These are phyloP conservation scores for Perkinsus marinus DNA, from an alignment of 169 alveolate species.

Conservation along the genomic window DNA sequence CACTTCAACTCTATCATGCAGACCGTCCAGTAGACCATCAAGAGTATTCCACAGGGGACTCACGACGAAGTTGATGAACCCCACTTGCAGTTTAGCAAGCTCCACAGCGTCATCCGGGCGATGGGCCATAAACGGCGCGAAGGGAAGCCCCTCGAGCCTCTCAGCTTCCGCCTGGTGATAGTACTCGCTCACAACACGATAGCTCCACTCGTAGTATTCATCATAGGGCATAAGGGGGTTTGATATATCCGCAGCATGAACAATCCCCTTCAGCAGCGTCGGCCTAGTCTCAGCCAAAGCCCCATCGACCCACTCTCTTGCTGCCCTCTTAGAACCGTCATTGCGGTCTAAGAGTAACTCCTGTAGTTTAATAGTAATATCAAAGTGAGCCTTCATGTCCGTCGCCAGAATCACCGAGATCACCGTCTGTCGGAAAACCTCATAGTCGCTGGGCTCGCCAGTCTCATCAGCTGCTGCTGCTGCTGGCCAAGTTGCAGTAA, in stretches of 20 bases:
- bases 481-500: neutral
- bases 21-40: neutral
- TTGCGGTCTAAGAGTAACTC: neutral
- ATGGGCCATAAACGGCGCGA: constrained; percentile 1
- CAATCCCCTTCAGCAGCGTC: neutral
- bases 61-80: constrained; percentile 7
- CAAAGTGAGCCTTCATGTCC: constrained; percentile 29
- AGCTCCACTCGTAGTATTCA: constrained; percentile 17
- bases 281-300: neutral
- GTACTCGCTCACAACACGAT: constrained; percentile 21
- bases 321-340: neutral
- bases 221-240: constrained; percentile 18
- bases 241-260: constrained; percentile 26
- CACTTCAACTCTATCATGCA: neutral
- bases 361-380: constrained; percentile 11
- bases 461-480: neutral
- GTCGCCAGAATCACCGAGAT: constrained; percentile 23
- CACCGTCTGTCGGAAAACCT: constrained; percentile 4
- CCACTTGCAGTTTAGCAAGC: constrained; percentile 17
- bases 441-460: neutral
- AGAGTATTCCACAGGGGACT: neutral
- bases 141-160: neutral
- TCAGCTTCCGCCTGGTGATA: neutral
- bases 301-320: neutral
- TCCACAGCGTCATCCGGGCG: constrained; percentile 7